Conservation (phyloP, 2,329 filamentous ascomycete genomes). For the Diplodia sapinea region DNA sequence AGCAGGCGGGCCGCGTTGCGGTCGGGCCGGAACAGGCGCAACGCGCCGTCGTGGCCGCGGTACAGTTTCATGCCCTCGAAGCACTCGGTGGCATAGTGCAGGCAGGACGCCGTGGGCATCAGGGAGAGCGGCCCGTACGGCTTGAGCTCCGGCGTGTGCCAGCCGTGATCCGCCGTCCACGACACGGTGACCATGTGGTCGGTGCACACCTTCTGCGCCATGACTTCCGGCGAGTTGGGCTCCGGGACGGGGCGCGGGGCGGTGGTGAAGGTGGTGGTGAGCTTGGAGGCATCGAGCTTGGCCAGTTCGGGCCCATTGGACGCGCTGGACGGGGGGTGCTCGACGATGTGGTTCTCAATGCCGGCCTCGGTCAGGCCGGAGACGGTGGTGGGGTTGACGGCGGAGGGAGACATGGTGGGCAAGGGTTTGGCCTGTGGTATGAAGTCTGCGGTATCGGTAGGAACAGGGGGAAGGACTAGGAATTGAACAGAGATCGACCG, state of each 20-base stretch:
- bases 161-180: constrained; percentile 71
- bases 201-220: constrained; percentile 60
- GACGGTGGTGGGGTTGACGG: constrained; percentile 37
- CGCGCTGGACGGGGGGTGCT: constrained; percentile 31
- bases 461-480: neutral
- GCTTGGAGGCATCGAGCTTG: constrained; percentile 52
- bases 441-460: constrained; percentile 2
- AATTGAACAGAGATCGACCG: neutral
- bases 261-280: constrained; percentile 50
- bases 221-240: constrained; percentile 48
- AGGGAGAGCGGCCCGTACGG: constrained; percentile 79
- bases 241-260: constrained; percentile 51
- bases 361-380: constrained; percentile 45
- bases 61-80: constrained; percentile 85
- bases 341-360: constrained; percentile 38
- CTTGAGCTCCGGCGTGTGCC: constrained; percentile 74
- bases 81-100: constrained; percentile 91
- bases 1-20: constrained; percentile 72
- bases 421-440: neutral
- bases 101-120: constrained; percentile 78
- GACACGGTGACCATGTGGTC: constrained; percentile 86
- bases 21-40: constrained; percentile 78
- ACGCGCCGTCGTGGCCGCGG: constrained; percentile 70
- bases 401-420: constrained; percentile 11
- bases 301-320: constrained; percentile 39